Conservation (phyloP, 768 basidiomycete species). For the Pleurotus tuoliensis region DNA sequence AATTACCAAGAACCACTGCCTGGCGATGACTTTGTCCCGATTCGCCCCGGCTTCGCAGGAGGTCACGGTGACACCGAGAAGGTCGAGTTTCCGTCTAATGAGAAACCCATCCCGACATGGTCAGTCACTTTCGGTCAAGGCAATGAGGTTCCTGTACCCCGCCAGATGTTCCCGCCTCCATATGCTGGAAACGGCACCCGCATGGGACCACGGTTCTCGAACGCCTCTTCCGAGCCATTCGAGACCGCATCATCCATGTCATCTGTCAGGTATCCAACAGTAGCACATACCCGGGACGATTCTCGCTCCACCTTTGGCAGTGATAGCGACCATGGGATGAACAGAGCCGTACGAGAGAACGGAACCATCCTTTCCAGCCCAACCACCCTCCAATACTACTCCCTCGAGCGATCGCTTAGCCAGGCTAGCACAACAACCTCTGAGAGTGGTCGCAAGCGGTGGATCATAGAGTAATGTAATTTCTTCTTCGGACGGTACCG, state of each 20-base stretch:
- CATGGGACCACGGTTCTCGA: slow-evolving; percentile 47
- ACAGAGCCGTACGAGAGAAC: neutral
- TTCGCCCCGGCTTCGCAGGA: slow-evolving; percentile 25
- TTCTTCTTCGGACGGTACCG: neutral
- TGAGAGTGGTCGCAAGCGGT: slow-evolving; percentile 37
- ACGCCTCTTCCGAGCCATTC: slow-evolving; percentile 36
- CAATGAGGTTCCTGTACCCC: slow-evolving; percentile 30
- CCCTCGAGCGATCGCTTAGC: slow-evolving; percentile 1
- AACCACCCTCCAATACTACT: slow-evolving; percentile 5
- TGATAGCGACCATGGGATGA: slow-evolving; percentile 9
- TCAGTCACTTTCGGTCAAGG: slow-evolving; percentile 34
- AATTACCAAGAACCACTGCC: slow-evolving; percentile 48
- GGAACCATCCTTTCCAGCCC: slow-evolving; percentile 3
- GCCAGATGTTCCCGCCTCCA: slow-evolving; percentile 32
- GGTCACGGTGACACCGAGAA: slow-evolving; percentile 52
- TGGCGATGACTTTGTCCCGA: slow-evolving; percentile 23
- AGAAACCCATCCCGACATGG: slow-evolving; percentile 53
- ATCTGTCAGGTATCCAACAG: slow-evolving; percentile 26
- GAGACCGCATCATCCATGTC: slow-evolving; percentile 23
- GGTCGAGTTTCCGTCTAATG: slow-evolving; percentile 56
- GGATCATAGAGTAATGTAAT: slow-evolving; percentile 50
- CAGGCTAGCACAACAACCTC: slow-evolving; percentile 3
- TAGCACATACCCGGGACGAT: slow-evolving; percentile 32
- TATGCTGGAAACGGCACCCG: slow-evolving; percentile 10
- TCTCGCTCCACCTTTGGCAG: slow-evolving; percentile 27